These are phyloP conservation scores for Fonsecaea erecta DNA, from an alignment of 2,329 filamentous ascomycete species.

Conservation along the genomic window DNA sequence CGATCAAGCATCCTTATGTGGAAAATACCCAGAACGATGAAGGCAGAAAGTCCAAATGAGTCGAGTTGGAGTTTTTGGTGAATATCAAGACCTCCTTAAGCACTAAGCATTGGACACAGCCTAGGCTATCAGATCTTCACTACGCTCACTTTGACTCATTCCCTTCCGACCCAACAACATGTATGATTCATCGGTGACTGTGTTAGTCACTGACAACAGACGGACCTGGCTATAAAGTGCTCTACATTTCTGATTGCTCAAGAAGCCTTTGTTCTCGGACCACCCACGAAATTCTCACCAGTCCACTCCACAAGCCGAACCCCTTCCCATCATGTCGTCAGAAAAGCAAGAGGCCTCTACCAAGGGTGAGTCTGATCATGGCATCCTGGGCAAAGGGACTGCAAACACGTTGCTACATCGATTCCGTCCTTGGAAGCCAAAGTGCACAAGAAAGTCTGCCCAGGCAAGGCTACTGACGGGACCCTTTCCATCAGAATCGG, in stretches of 20 bases:
- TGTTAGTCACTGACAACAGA: not conserved
- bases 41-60: conserved; percentile 34
- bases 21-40: conserved; percentile 41
- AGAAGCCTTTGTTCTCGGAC: not conserved
- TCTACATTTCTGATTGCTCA: not conserved
- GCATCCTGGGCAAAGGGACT: conserved; percentile 4
- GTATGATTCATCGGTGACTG: not conserved
- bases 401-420: conserved; percentile 10
- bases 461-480: conserved; percentile 8
- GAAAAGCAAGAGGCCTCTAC: conserved; percentile 11
- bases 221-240: conserved; percentile 7
- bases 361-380: not conserved
- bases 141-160: not conserved
- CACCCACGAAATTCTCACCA: not conserved
- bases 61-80: not conserved
- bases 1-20: conserved; percentile 80
- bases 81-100: not conserved
- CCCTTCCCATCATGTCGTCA: conserved; percentile 17
- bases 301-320: not conserved
- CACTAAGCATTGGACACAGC: not conserved
- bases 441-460: not conserved
- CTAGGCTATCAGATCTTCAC: not conserved
- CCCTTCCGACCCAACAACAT: not conserved
- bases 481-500: conserved; percentile 10
- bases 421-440: not conserved